Percentiles rank a stretch among this genome's conserved stretches.
Evolutionary conservation across 2,329 filamentous ascomycete species (phyloP).

Genomic region (Ambrosiella cleistominuta): DNA sequence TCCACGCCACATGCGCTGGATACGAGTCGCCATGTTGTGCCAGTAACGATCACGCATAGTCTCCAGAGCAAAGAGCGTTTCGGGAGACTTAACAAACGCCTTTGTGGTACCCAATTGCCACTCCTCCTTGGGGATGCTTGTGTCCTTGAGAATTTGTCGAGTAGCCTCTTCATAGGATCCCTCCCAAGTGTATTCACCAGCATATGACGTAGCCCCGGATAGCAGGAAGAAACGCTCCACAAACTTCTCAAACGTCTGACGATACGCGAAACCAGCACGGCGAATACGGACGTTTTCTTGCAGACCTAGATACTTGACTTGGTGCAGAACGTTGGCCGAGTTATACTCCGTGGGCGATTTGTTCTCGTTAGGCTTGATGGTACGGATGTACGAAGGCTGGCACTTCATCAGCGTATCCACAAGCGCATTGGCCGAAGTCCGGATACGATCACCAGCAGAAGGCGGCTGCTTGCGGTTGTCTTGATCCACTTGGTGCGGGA

Average conservation of each 20-base stretch:
- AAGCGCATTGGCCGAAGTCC: slow-evolving; percentile 80
- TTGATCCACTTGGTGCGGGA: slow-evolving; percentile 85
- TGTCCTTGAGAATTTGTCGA: slow-evolving; percentile 87
- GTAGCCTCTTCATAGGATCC: slow-evolving; percentile 76
- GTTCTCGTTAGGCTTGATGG: slow-evolving; percentile 98
- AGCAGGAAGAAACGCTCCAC: slow-evolving; percentile 92
- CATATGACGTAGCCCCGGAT: slow-evolving; percentile 86
- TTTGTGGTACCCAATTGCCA: slow-evolving; percentile 96
- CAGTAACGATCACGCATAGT: slow-evolving; percentile 96
- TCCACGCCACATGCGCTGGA: slow-evolving; percentile 92
- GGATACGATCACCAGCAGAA: slow-evolving; percentile 92
- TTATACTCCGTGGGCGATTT: slow-evolving; percentile 93
- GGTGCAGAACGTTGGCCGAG: slow-evolving; percentile 78
- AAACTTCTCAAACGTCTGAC: slow-evolving; percentile 95
- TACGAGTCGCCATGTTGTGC: slow-evolving; percentile 98
- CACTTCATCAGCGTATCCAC: slow-evolving; percentile 95
- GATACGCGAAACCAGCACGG: slow-evolving; percentile 88
- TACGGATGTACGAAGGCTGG: slow-evolving; percentile 92
- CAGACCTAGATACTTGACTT: slow-evolving; percentile 97
- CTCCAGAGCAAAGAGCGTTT: slow-evolving; percentile 89
- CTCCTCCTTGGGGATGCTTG: slow-evolving; percentile 84
- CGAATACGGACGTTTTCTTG: slow-evolving; percentile 98
- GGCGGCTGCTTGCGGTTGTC: slow-evolving; percentile 90
- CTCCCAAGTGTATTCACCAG: slow-evolving; percentile 91
- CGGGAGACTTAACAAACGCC: slow-evolving; percentile 94